Evolutionary conservation across 2,329 filamentous ascomycete genomes (phyloP).

Genomic region (Truncatella angustata): DNA sequence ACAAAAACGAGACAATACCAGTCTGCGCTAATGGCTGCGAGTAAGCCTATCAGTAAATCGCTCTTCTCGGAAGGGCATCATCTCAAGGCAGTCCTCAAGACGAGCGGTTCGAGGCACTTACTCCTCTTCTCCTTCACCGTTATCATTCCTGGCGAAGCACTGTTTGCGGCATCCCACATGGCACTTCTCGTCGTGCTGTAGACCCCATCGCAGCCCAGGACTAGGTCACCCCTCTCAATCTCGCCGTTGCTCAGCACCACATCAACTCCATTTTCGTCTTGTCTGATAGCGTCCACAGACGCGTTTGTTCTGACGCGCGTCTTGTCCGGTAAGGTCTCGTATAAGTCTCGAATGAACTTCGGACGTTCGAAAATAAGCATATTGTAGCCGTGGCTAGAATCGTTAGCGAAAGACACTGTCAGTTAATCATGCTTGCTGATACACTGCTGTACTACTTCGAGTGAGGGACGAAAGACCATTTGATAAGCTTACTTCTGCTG

Average conservation of each 20-base stretch:
- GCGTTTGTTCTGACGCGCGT: not conserved
- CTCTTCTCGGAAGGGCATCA: too few relatives aligned
- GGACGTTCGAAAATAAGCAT: not conserved
- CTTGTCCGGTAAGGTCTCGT: constrained; percentile 8
- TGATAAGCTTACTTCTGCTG: constrained; percentile 1
- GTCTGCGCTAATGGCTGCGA: too few relatives aligned
- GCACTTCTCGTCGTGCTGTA: constrained; percentile 11
- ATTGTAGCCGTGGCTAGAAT: not conserved
- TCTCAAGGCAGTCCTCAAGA: too few relatives aligned
- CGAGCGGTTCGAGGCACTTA: too few relatives aligned
- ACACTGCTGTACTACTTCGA: too few relatives aligned
- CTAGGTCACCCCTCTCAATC: constrained; percentile 13
- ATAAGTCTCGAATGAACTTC: constrained; percentile 6
- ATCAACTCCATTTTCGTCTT: constrained; percentile 6
- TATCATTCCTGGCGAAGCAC: constrained; percentile 14
- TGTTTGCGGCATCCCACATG: constrained; percentile 22
- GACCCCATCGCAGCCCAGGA: constrained; percentile 17
- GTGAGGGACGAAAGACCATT: too few relatives aligned
- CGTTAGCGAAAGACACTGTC: too few relatives aligned
- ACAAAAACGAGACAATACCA: too few relatives aligned
- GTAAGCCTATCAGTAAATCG: too few relatives aligned
- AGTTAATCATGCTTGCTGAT: too few relatives aligned
- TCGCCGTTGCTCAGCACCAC: constrained; percentile 12
- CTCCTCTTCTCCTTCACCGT: constrained; percentile 14
- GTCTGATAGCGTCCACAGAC: constrained; percentile 6